Conservation (phyloP, 768 basidiomycete genomes). For the Pluteus cervinus region DNA sequence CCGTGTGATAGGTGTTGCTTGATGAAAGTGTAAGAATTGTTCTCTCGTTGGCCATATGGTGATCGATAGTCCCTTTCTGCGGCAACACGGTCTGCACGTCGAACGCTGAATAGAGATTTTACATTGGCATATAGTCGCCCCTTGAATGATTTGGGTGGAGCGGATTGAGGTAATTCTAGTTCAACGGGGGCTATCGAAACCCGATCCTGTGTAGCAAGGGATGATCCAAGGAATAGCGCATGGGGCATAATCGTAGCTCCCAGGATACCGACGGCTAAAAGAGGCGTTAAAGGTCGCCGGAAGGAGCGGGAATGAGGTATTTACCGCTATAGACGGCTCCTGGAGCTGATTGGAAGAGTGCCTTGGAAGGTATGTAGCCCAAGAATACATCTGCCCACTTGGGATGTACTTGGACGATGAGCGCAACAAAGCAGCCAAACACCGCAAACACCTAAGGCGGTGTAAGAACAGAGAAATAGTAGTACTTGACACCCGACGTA, state of each 20-base stretch:
- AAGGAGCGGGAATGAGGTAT: constrained; percentile 15
- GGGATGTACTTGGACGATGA: constrained; percentile 58
- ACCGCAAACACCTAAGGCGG: constrained; percentile 46
- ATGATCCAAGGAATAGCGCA: constrained; percentile 35
- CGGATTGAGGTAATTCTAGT: constrained; percentile 8
- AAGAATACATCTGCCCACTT: constrained; percentile 61
- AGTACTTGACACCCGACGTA: constrained; percentile 26
- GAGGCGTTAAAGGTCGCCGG: constrained; percentile 12
- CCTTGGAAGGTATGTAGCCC: constrained; percentile 61
- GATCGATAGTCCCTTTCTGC: constrained; percentile 25
- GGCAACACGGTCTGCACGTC: constrained; percentile 23
- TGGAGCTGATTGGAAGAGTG: constrained; percentile 38
- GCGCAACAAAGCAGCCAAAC: constrained; percentile 59
- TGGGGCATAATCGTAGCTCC: constrained; percentile 83
- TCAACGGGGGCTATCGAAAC: constrained; percentile 19
- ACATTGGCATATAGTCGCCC: constrained; percentile 10
- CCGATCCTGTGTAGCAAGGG: constrained; percentile 29
- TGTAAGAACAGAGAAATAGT: constrained; percentile 9
- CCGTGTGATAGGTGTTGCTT: constrained; percentile 49
- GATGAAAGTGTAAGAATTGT: constrained; percentile 41
- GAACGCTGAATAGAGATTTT: constrained; percentile 22
- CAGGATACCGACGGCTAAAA: constrained; percentile 49
- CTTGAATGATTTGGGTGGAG: constrained; percentile 8
- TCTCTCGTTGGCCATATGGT: constrained; percentile 41
- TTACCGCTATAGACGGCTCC: constrained; percentile 49